Percentiles rank a stretch among this genome's conserved stretches.
phyloP scores from a whole-genome alignment of 352 stramenopile species.

The Phytophthora cactorum region DNA sequence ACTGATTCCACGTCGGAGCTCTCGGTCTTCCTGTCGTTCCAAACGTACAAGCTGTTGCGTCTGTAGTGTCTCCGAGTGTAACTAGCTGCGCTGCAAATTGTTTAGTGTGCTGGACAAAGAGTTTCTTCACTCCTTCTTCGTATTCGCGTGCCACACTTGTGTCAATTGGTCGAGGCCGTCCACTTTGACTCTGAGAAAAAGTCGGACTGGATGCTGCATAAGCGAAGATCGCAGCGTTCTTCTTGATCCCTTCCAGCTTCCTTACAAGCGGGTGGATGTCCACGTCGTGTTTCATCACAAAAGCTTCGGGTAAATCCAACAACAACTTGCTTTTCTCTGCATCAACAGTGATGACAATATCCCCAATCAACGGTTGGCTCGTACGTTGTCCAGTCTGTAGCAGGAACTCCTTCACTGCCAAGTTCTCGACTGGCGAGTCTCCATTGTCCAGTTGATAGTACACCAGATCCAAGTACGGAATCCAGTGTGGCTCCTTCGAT shows the following conservation, averaged over 20 bases:
- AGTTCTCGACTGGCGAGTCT: conserved; percentile 42
- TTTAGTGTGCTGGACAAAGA: conserved; percentile 64
- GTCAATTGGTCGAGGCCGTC: conserved; percentile 22
- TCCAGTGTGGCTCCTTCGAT: conserved; percentile 46
- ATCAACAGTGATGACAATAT: conserved; percentile 75
- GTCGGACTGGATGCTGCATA: conserved; percentile 25
- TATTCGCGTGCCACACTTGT: conserved; percentile 47
- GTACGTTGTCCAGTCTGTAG: conserved; percentile 30
- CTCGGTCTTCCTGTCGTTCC: conserved; percentile 12
- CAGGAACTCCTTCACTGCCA: conserved; percentile 55
- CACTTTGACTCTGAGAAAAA: conserved; percentile 26
- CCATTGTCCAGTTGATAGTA: conserved; percentile 57
- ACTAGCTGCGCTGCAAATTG: conserved; percentile 62
- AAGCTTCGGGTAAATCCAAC: conserved; percentile 73
- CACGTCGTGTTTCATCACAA: conserved; percentile 67
- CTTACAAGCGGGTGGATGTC: conserved; percentile 69
- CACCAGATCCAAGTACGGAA: conserved; percentile 68
- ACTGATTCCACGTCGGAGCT: conserved; percentile 21
- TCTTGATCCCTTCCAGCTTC: conserved; percentile 68
- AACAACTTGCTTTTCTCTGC: conserved; percentile 49
- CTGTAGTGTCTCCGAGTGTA: conserved; percentile 61
- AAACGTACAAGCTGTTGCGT: conserved; percentile 5
- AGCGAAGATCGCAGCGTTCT: conserved; percentile 44
- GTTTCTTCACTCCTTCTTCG: conserved; percentile 56
- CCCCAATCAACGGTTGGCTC: conserved; percentile 36